Base-by-base conservation (phyloP, 345 rosid genomes). In the Toxicodendron radicans region DNA sequence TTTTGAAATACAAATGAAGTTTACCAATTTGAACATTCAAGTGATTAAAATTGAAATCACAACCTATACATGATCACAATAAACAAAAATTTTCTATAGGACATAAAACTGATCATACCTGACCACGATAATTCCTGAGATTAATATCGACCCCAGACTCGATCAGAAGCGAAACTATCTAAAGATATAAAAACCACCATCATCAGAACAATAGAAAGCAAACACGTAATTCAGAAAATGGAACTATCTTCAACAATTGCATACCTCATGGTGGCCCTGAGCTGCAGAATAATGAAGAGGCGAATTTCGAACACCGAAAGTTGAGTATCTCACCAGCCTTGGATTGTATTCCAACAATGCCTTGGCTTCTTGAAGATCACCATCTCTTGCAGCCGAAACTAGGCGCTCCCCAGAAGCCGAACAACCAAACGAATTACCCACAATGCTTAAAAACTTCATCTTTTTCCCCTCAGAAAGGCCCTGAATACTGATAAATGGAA, bases 221-320 rank as follows among this genome's bases (percentile, higher is more conserved):
- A 71, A 64, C 49, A 58, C 16, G 23, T 8, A 23, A 13, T 56
- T 30, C n/a, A 12, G n/a, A 58, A 56, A 52, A 58, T 49, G 63
- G 10, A 7, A 27, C 52, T 61, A 21, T 27, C 54, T 45, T 33
- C 7, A 58, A 30, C 14, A 12, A 76, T 18, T 41, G 66, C 64
- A 21, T 85, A 95, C 99, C 98, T 95, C 99, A 70, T 91, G 92
- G 88, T 95, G 96, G 54, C 98, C 99, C 79, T 92, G 98, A 66
- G 99, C 98, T 43, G 99, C 98, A 73, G 98, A 93, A 81, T 95
- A 95, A 82, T 95, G 99, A 56, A 93, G 90, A 46, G 99, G 97
- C 10, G 99, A 95, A 83, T 95, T 95, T 51, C 94, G 87, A 74
- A 91, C 99, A 17, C 98, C 97, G 52, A 95, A 93, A 76, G 99